Conservation (phyloP, 106 monocot genomes). For the Dendrobium officinale region DNA sequence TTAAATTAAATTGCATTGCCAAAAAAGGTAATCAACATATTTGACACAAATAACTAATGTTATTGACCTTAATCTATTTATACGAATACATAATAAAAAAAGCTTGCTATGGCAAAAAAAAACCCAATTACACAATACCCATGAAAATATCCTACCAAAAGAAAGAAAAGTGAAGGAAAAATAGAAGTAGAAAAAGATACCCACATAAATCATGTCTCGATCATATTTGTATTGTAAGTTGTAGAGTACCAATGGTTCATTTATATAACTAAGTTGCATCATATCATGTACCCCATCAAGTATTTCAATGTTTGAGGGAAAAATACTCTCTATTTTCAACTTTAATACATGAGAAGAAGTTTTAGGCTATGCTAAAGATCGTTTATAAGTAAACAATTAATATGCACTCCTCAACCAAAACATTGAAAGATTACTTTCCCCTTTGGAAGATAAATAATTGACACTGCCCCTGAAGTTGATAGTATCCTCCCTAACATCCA, state of each 20-base stretch:
- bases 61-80: not conserved
- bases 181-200: conserved; percentile 14
- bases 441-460: conserved; percentile 54
- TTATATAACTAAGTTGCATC: conserved; percentile 95
- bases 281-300: conserved; percentile 94
- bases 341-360: conserved; percentile 47
- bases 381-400: not conserved
- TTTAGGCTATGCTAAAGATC: not conserved
- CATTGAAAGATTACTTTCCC: conserved; percentile 45
- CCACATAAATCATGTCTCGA: conserved; percentile 85
- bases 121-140: too few species aligned
- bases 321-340: conserved; percentile 53
- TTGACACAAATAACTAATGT: not conserved
- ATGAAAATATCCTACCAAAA: too few species aligned
- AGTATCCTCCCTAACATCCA: conserved; percentile 77
- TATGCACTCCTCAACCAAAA: not conserved
- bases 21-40: not conserved
- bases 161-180: not conserved
- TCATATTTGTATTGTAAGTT: conserved; percentile 87
- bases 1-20: not conserved
- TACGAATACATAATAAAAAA: too few species aligned
- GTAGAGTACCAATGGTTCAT: conserved; percentile 87
- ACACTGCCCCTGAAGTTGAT: conserved; percentile 51
- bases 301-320: conserved; percentile 90
- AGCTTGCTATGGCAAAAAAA: too few species aligned